Conservation (phyloP, 225 moss, liverwort and hornwort species). For the Lunularia cruciata region DNA sequence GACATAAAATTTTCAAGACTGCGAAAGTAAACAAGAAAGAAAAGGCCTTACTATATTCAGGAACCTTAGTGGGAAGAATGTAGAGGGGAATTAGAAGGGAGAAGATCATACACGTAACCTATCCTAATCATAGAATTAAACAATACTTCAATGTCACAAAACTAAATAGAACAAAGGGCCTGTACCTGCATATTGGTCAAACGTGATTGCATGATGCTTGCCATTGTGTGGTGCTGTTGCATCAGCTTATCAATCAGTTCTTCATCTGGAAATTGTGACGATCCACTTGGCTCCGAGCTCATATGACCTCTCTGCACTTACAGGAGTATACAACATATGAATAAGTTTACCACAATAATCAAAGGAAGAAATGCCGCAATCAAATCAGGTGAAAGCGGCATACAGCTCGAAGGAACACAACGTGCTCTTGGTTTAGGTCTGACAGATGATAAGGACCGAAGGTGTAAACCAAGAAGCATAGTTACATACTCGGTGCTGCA, state of each 20-base stretch:
- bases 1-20: not conserved
- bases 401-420: too few species aligned
- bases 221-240: slow-evolving; percentile 90
- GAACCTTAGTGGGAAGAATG: too few species aligned
- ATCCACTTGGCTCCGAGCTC: slow-evolving; percentile 52
- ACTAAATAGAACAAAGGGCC: not conserved
- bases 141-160: not conserved
- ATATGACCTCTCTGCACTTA: slow-evolving; percentile 64
- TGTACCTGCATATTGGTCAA: slow-evolving; percentile 93
- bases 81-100: not conserved
- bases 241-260: slow-evolving; percentile 93
- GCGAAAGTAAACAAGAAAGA: not conserved
- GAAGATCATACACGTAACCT: not conserved
- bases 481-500: too few species aligned
- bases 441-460: too few species aligned
- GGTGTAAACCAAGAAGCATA: too few species aligned
- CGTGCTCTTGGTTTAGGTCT: too few species aligned
- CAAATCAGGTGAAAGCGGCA: too few species aligned
- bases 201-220: slow-evolving; percentile 95
- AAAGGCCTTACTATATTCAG: not conserved
- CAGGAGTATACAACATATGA: not conserved
- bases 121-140: not conserved
- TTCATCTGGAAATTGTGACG: slow-evolving; percentile 62
- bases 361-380: too few species aligned
- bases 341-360: too few species aligned